Conservation (phyloP, 2,329 filamentous ascomycete genomes). For the Monilinia aucupariae region DNA sequence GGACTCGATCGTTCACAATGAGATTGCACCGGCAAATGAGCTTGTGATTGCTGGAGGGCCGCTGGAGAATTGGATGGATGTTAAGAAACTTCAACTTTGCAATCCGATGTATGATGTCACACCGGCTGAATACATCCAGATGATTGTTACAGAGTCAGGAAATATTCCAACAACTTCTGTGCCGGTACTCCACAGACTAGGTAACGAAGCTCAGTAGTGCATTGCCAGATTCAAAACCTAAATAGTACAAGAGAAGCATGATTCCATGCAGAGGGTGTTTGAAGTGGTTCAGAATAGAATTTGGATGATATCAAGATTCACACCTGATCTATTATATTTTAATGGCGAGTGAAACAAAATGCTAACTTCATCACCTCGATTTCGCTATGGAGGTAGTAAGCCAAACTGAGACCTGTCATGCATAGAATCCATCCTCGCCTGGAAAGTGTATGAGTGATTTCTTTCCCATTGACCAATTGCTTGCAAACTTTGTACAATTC, state of each 20-base stretch:
- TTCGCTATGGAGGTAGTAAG: background rate
- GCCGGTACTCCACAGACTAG: slow-evolving; percentile 63
- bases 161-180: slow-evolving; percentile 82
- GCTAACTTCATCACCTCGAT: background rate
- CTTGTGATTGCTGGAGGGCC: slow-evolving; percentile 39
- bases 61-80: slow-evolving; percentile 52
- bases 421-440: background rate
- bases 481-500: slow-evolving; percentile 12
- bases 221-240: background rate
- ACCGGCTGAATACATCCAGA: slow-evolving; percentile 75
- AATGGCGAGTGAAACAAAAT: slow-evolving; percentile 11
- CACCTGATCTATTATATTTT: slow-evolving; percentile 22
- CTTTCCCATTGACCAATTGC: slow-evolving; percentile 2
- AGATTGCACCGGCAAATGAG: slow-evolving; percentile 74
- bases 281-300: background rate
- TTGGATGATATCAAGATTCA: slow-evolving; percentile 7
- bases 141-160: slow-evolving; percentile 88
- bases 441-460: background rate
- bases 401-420: background rate
- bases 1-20: slow-evolving; percentile 90
- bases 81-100: slow-evolving; percentile 54
- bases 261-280: background rate
- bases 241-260: background rate
- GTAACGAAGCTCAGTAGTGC: slow-evolving; percentile 36
- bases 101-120: slow-evolving; percentile 92